Evolutionary conservation across 176 grass and related monocot genomes (phyloP).

Genomic region (Poa annua): DNA sequence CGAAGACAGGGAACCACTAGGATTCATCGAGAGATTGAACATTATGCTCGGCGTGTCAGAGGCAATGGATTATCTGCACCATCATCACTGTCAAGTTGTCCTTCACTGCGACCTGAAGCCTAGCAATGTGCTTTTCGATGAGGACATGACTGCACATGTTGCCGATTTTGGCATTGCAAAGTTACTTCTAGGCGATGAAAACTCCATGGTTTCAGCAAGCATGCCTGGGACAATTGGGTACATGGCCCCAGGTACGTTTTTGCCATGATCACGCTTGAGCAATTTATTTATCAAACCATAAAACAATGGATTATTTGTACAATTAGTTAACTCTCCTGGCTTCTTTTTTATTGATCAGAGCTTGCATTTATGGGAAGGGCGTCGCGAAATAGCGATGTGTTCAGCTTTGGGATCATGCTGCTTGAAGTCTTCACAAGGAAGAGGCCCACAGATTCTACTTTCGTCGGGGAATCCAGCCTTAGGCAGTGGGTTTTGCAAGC

Average conservation of each 20-base stretch:
- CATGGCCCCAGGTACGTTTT: neutral
- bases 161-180: neutral
- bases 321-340: neutral
- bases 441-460: neutral
- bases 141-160: neutral
- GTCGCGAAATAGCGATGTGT: neutral
- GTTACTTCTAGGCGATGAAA: neutral
- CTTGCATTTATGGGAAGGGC: conserved; percentile 10
- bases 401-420: conserved; percentile 8
- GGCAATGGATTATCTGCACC: neutral
- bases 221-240: neutral
- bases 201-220: neutral
- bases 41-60: neutral
- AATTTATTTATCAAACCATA: neutral
- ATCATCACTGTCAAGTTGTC: neutral
- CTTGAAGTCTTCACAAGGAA: neutral
- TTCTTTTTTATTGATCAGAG: neutral
- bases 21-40: neutral
- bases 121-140: neutral
- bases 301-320: neutral
- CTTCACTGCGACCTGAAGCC: neutral
- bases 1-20: neutral
- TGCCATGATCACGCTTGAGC: neutral
- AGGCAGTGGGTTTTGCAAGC: conserved; percentile 1
- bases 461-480: neutral